Base-by-base conservation (phyloP, 2,329 filamentous ascomycete genomes). In the Capronia americana region DNA sequence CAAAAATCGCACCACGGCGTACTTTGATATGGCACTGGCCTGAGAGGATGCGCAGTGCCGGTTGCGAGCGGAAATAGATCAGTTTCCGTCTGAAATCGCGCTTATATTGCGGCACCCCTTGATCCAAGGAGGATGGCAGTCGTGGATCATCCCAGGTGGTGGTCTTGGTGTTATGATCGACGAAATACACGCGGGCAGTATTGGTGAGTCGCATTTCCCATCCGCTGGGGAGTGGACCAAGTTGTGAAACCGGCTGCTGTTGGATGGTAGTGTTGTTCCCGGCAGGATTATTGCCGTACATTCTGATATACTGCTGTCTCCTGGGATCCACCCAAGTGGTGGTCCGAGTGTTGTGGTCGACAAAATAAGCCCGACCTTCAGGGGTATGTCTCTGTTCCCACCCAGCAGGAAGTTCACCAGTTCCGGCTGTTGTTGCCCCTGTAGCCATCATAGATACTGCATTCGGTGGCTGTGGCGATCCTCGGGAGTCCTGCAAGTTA, bases 121-220 rank as follows among this genome's bases (percentile, higher is more conserved):
- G 95, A 74, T 99, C 95, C 68, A 99, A 84, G 0, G 95, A 98
- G 2, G 94, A 98, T 26, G 95, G 95, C 72, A 99, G 83, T 75
- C 95, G 88, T 41, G 95, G 95, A 75, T 99, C 95, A 76, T 99
- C 95, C 95, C 95, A 99, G 0, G 95, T 99, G 3, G 95, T 99
- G 0, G 95, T 99, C 84, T 99, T 99, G 53, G 95, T 99, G 81
- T 99, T 99, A 82, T 99, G 95, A 75, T 99, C 95, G 53, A 99
- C 95, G 79, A 99, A 99, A 81, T 99, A 99, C 17, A 99, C 95
- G 66, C 95, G 87, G 30, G 95, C 95, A 14, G 95, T 99, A 79
- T 99, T 98, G 61, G 95, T 99, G 59, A 99, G 88, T 67, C 95
- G 92, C 95, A 99, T 99, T 84, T 99, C 95, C 95, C 95, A 99